These are phyloP conservation scores for Exobasidium rhododendri DNA, from an alignment of 1,284 basidiomycete genomes.

Conservation along the genomic window DNA sequence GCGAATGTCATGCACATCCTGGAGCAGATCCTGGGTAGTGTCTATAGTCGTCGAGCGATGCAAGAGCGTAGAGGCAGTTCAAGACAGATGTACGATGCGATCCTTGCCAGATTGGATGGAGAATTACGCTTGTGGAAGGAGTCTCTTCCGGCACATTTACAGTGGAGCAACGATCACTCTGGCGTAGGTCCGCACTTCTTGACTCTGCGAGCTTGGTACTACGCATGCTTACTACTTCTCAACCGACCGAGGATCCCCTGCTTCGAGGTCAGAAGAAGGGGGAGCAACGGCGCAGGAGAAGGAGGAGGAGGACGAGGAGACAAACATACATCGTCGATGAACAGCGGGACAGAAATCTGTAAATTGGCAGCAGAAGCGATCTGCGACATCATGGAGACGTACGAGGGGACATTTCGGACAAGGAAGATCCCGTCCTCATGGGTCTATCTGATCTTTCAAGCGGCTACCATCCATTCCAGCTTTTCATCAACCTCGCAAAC, in stretches of 20 bases:
- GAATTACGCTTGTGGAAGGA: not conserved
- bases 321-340: not conserved
- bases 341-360: not conserved
- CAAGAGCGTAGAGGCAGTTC: not conserved
- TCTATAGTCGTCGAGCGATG: constrained; percentile 25
- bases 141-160: constrained; percentile 6
- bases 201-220: constrained; percentile 35
- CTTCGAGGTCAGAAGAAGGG: not conserved
- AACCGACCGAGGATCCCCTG: constrained; percentile 29
- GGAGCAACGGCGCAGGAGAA: no score
- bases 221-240: constrained; percentile 32
- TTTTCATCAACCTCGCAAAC: constrained; percentile 23
- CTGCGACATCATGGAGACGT: constrained; percentile 32
- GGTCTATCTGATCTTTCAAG: constrained; percentile 40
- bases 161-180: constrained; percentile 17
- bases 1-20: constrained; percentile 34
- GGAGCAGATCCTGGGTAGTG: constrained; percentile 30
- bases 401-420: constrained; percentile 32
- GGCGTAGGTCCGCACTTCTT: constrained; percentile 30
- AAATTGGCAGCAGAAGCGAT: constrained; percentile 24
- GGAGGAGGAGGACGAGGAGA: not conserved
- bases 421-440: constrained; percentile 33
- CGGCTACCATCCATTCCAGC: constrained; percentile 33
- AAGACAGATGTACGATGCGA: not conserved
- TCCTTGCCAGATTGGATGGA: not conserved